phyloP scores from a whole-genome alignment of 2,329 filamentous ascomycete species.

The Stagonosporopsis chrysanthemi region DNA sequence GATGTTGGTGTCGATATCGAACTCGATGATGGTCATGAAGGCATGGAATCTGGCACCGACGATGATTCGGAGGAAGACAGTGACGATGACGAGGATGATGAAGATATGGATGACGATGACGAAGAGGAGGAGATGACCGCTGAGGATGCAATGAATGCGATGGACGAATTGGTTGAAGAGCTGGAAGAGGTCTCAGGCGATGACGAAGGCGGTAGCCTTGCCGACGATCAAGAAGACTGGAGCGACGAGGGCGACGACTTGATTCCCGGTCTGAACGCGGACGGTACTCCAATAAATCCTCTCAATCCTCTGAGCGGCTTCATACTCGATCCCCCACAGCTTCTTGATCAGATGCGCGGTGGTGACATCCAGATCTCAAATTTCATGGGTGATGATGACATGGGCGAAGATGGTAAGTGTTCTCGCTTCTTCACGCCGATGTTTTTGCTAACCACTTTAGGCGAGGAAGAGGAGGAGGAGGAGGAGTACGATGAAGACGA shows the following conservation, averaged over 20 bases:
- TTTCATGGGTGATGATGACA: slow-evolving; percentile 66
- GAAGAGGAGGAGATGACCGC: slow-evolving; percentile 48
- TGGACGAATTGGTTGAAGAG: slow-evolving; percentile 43
- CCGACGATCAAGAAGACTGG: slow-evolving; percentile 50
- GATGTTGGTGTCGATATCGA: slow-evolving; percentile 85
- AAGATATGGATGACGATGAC: slow-evolving; percentile 60
- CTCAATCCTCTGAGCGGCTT: slow-evolving; percentile 41
- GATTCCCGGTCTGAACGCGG: slow-evolving; percentile 56
- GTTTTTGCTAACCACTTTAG: slow-evolving; percentile 43
- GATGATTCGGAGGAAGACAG: slow-evolving; percentile 64
- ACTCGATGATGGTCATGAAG: slow-evolving; percentile 71
- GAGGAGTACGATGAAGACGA: slow-evolving; percentile 68
- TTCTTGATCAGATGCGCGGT: slow-evolving; percentile 53
- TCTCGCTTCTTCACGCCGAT: neutral
- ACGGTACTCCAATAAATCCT: slow-evolving; percentile 56
- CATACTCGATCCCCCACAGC: slow-evolving; percentile 46
- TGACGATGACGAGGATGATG: slow-evolving; percentile 60
- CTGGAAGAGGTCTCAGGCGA: slow-evolving; percentile 58
- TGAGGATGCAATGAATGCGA: slow-evolving; percentile 31
- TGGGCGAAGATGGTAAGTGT: slow-evolving; percentile 66
- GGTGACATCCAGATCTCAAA: slow-evolving; percentile 54
- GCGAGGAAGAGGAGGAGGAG: slow-evolving; percentile 55
- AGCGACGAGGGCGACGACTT: slow-evolving; percentile 59
- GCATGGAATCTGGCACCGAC: slow-evolving; percentile 63
- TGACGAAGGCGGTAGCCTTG: slow-evolving; percentile 56